Base-by-base conservation (phyloP, 768 basidiomycete genomes). In the Collybia mongolica region DNA sequence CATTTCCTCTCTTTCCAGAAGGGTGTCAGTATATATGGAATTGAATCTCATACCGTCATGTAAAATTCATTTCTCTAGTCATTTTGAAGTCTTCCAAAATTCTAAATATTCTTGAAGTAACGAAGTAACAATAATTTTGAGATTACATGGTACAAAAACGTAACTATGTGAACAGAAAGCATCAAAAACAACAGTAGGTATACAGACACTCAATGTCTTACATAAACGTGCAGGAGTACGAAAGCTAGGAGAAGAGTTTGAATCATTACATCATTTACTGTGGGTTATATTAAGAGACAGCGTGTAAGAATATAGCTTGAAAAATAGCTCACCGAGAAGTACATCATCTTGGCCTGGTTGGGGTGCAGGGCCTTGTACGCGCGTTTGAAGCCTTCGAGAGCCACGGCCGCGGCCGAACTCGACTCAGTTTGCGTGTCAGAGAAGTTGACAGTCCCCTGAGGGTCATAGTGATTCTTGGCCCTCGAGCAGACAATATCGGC, bases 401-500 rank as follows among this genome's bases (percentile, higher is more conserved):
- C 66, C 2, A 64, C 62, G 18, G 68, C 65, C 1, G 58, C 70
- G 17, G 69, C 65, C 6, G 60, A 63, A 6, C 62, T 67, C 41
- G 73, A 68, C 19, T 79, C 71, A 6, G 69, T 61, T 5, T 57
- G 66, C 0, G 68, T 64, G 0, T 77, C 75, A 0, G 72, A 72
- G 2, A 70, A 62, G 48, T 80, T 70, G 0, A 83, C 54, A 8
- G 54, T 61, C 15, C 72, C 73, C 26, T 65, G 63, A 3, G 88
- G 88, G 54, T 81, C 75, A 51, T 80, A 86, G 52, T 85, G 83
- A 47, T 79, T 81, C 65, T 82, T 83, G 0, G 83, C 83, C 3
- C 82, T 75, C 3, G 79, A 70, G 49, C 83, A 85, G 9, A 90
- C 88, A 19, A 85, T 87, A 60, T 90, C 86, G 6, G 88, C 88